These are phyloP conservation scores for Scytalidium sp. DNA, from an alignment of 2,329 filamentous ascomycete species.

Conservation along the genomic window DNA sequence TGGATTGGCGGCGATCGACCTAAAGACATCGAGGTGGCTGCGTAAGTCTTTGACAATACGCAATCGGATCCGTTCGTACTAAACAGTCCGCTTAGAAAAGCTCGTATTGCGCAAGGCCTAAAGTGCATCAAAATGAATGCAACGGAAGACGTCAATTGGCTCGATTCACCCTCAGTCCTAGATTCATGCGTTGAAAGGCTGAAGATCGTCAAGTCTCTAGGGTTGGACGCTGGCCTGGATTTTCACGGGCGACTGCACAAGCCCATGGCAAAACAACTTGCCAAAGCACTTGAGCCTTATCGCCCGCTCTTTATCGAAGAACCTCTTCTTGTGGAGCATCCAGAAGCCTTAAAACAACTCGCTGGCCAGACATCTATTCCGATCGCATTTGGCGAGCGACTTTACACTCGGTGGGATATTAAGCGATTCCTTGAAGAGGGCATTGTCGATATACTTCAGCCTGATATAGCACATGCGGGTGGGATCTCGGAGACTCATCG, in stretches of 20 bases:
- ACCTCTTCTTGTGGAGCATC: slow-evolving; percentile 49
- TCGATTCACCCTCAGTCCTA: slow-evolving; percentile 51
- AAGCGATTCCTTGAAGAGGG: slow-evolving; percentile 51
- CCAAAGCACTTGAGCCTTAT: slow-evolving; percentile 26
- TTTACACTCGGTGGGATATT: slow-evolving; percentile 55
- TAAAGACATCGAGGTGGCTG: slow-evolving; percentile 45
- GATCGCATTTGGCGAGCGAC: slow-evolving; percentile 53
- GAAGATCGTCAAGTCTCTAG: slow-evolving; percentile 50
- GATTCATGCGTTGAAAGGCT: slow-evolving; percentile 50
- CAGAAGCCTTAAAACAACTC: slow-evolving; percentile 49
- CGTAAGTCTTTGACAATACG: slow-evolving; percentile 20
- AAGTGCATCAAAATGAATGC: slow-evolving; percentile 56
- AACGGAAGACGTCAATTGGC: slow-evolving; percentile 54
- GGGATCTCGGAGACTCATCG: slow-evolving; percentile 52
- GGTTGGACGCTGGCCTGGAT: slow-evolving; percentile 55
- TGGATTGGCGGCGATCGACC: slow-evolving; percentile 59
- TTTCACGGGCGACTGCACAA: slow-evolving; percentile 59
- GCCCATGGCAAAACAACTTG: slow-evolving; percentile 58
- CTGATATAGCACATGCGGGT: slow-evolving; percentile 52
- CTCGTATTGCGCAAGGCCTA: slow-evolving; percentile 42
- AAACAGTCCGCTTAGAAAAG: slow-evolving; percentile 21
- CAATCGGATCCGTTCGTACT: background rate
- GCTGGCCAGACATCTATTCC: slow-evolving; percentile 46
- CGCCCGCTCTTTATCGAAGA: background rate
- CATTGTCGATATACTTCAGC: slow-evolving; percentile 52